phyloP scores from a whole-genome alignment of 345 rosid genomes.

The Clausena lansium region DNA sequence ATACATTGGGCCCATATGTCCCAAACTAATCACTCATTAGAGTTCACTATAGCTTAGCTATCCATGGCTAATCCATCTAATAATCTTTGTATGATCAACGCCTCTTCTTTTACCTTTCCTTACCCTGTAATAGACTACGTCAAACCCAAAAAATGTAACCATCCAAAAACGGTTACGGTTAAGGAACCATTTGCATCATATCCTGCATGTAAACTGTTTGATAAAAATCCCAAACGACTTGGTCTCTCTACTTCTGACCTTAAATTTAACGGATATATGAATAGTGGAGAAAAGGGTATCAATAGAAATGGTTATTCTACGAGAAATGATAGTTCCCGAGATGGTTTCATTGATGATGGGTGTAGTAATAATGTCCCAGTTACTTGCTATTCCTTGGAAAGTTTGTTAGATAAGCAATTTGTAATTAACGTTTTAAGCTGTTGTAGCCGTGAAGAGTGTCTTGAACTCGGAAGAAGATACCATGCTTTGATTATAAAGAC shows the following conservation, averaged over 20 bases:
- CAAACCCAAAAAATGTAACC: constrained; percentile 3
- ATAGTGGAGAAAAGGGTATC: constrained; percentile 2
- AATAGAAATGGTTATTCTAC: not conserved
- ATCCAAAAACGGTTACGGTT: not conserved
- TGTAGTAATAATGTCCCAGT: not conserved
- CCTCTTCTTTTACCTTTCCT: not conserved
- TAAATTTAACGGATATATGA: not conserved
- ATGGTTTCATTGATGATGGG: not conserved
- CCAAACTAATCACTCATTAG: not conserved
- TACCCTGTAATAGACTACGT: not conserved
- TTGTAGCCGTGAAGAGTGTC: constrained; percentile 14
- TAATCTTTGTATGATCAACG: not conserved
- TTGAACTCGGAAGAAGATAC: constrained; percentile 22
- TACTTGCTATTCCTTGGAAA: not conserved
- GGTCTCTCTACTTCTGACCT: not conserved
- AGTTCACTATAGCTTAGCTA: not conserved
- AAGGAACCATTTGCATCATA: not conserved
- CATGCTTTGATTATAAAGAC: constrained; percentile 21
- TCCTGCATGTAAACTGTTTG: constrained; percentile 14
- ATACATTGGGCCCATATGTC: not conserved
- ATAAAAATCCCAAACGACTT: constrained; percentile 18
- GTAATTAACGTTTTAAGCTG: constrained; percentile 14
- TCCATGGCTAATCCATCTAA: constrained; percentile 14
- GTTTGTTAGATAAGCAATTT: constrained; percentile 3
- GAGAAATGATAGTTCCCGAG: not conserved